Base-by-base conservation (phyloP, 2,329 filamentous ascomycete species). In the Fusarium camptoceras region DNA sequence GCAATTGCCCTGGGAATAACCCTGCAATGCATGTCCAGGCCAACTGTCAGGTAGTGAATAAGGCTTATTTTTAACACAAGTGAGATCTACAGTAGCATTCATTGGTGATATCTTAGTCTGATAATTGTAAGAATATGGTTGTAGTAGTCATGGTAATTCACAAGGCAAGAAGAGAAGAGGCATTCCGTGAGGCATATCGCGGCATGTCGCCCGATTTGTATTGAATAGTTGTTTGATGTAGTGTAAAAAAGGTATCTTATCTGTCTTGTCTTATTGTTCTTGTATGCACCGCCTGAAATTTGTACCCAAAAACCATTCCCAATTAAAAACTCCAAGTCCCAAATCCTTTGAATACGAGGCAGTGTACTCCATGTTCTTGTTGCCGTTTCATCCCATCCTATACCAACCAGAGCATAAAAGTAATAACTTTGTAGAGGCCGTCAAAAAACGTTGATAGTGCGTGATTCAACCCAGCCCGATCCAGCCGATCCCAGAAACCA, bases 321-420 rank as follows among this genome's bases (percentile, higher is more conserved):
- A 55, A 67, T 53, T 64, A 68, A 50, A 41, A 53, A 71, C 68
- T 66, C 68, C 68, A 56, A 60, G 55, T 54, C 60, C 59, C 34
- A 56, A 57, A 44, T 66, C 70, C 58, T 55, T 70, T 57, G 58
- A 70, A 72, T 62, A 16, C 51, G 67, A 68, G 70, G 68, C 72
- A 68, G 59, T 74, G 68, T 71, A 55, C 59, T 63, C 59, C 59
- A 31, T 48, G 18, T 27, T 68, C 44, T 44, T 37, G 11, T 28
- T 62, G 28, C 58, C 55, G 41, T 62, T 53, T 63, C 56, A 67
- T 68, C 60, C 53, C 62, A 62, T 54, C 59, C 34, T 27, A 43
- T 73, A 42, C 49, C 61, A 66, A 42, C 54, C 66, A 39, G 61
- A 58, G 37, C 66, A 57, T 67, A 39, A 59, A 55, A 24, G 55